Percentiles rank a stretch among this genome's conserved stretches.
Evolutionary conservation across 2,329 filamentous ascomycete genomes (phyloP).

Genomic region (Alternaria ethzedia): DNA sequence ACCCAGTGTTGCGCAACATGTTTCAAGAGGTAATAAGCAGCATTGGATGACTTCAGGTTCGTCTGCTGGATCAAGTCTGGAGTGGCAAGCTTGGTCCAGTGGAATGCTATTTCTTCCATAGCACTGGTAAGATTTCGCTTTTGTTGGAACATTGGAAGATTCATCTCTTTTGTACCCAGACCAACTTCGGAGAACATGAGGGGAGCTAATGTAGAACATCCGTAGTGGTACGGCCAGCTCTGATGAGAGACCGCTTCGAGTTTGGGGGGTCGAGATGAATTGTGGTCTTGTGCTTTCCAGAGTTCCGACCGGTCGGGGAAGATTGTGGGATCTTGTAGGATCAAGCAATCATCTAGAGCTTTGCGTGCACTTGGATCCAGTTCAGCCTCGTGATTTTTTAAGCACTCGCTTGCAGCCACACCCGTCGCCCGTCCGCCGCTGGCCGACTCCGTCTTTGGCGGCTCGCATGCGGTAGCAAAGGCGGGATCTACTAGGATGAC

Average conservation of each 20-base stretch:
- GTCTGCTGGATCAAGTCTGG: neutral
- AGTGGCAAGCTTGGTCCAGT: neutral
- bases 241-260: neutral
- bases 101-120: neutral
- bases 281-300: neutral
- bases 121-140: neutral
- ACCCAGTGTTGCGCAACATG: conserved; percentile 5
- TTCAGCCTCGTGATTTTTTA: too few relatives aligned
- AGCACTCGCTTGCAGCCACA: too few relatives aligned
- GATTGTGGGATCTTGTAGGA: neutral
- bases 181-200: neutral
- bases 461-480: too few relatives aligned
- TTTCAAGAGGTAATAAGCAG: conserved; percentile 1
- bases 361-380: too few relatives aligned
- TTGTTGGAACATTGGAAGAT: neutral
- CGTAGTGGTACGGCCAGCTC: neutral
- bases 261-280: too few relatives aligned
- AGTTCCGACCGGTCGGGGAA: too few relatives aligned
- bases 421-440: too few relatives aligned
- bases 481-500: too few relatives aligned
- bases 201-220: neutral
- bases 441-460: too few relatives aligned
- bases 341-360: neutral
- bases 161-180: neutral
- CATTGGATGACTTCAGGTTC: neutral